Base-by-base conservation (phyloP, 495 filamentous ascomycete genomes). In the Aspergillus egyptiacus region DNA sequence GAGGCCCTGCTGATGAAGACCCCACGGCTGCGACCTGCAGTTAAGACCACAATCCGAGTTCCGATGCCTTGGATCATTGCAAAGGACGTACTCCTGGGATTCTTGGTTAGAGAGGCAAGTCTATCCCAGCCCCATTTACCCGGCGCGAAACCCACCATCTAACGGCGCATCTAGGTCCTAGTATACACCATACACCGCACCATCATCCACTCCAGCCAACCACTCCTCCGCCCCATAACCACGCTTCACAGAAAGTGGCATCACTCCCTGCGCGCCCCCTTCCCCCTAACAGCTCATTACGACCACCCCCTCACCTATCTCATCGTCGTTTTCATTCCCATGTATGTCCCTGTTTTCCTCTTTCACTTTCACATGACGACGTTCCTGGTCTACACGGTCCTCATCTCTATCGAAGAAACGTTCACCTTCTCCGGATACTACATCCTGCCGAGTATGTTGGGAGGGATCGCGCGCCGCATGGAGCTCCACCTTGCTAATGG, bases 231-330 rank as follows among this genome's bases (percentile, higher is more conserved):
- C 1, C 48, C 50, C 10, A 34, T 74, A 22, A 57, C 74, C 9
- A 66, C 60, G 10, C 68, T 71, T 31, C 89, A 95, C 62, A 49
- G 65, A 7, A 39, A 45, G 32, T 88, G 85, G 78, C 82, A 85
- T 47, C 89, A 95, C 59, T 57, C 66, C 13, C 66, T 84, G 15
- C 51, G 61, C 4, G 64, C 78, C 0, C 84, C 87, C 2, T 90
- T 78, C 69, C 75, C 84, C 17, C 75, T 82, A 37, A 79, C 75
- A 53, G 84, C 75, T 32, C 82, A 84, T 59, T 88, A 87, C 60
- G 89, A 96, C 64, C 88, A 95, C 55, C 89, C 90, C 0, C 24
- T 85, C n/a, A 68, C 79, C 4, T 85, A 89, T 53, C 65, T 95
- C 1, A 56, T 94, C 9, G 67, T 72, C 44, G 80, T 74, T 38